phyloP scores from a whole-genome alignment of 352 stramenopile genomes.

The Globisporangium rhizosaccharum region DNA sequence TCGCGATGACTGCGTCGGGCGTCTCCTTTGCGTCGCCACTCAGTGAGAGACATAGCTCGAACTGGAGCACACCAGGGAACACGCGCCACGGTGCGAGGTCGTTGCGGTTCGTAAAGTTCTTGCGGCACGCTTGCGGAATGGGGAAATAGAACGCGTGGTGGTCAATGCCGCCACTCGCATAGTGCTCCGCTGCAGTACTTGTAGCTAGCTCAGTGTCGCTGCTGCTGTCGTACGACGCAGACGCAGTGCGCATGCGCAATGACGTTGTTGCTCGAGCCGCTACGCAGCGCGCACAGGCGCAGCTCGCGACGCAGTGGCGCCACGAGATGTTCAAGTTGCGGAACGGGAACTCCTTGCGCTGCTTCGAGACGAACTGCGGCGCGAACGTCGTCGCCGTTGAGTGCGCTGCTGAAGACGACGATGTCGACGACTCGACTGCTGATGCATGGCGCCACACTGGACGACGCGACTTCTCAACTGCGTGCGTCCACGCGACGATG shows the following conservation, averaged over 20 bases:
- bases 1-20: constrained; percentile 60
- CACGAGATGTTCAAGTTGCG: constrained; percentile 80
- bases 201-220: background rate
- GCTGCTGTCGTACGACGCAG: background rate
- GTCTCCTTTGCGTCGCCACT: constrained; percentile 64
- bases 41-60: constrained; percentile 70
- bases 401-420: constrained; percentile 2
- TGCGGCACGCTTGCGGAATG: constrained; percentile 64
- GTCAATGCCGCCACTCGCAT: constrained; percentile 38
- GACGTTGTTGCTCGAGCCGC: constrained; percentile 12
- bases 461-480: constrained; percentile 56
- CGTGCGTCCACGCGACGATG: constrained; percentile 67
- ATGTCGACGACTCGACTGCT: constrained; percentile 1
- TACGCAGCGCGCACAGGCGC: constrained; percentile 46
- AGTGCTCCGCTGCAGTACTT: background rate
- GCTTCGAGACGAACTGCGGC: constrained; percentile 30
- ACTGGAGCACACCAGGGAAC: constrained; percentile 66
- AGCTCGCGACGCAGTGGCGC: constrained; percentile 45
- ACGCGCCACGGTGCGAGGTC: constrained; percentile 72
- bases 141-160: constrained; percentile 83
- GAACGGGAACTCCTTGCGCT: constrained; percentile 60
- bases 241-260: background rate
- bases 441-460: constrained; percentile 25
- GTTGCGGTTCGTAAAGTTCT: constrained; percentile 71
- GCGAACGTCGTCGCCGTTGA: constrained; percentile 18